Conservation (phyloP, 2,329 filamentous ascomycete species). For the Nemania sp. region DNA sequence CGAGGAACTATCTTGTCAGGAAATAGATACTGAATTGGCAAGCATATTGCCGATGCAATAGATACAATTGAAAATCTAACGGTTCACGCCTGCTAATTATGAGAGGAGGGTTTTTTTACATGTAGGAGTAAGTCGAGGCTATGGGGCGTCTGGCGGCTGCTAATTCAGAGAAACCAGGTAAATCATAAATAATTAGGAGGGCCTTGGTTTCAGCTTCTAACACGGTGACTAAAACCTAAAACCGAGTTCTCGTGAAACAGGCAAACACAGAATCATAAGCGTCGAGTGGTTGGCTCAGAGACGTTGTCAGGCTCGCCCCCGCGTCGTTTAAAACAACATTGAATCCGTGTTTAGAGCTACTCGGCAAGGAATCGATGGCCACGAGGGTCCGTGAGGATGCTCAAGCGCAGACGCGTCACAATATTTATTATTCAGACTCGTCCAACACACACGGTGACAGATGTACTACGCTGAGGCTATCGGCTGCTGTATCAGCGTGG, state of each 20-base stretch:
- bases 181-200: too few species aligned
- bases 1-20: too few species aligned
- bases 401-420: too few species aligned
- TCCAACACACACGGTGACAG: conserved; percentile 7
- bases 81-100: too few species aligned
- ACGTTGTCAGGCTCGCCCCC: neutral
- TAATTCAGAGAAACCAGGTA: too few species aligned
- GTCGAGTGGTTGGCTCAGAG: neutral
- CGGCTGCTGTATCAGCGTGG: neutral
- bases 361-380: neutral
- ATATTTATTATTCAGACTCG: neutral
- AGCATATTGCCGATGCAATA: too few species aligned
- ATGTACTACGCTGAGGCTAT: neutral
- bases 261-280: neutral
- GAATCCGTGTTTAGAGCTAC: neutral
- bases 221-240: neutral
- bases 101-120: too few species aligned
- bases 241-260: neutral
- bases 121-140: too few species aligned
- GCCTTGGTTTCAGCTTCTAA: neutral
- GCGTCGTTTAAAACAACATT: neutral
- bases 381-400: neutral
- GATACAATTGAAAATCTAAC: too few species aligned
- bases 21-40: too few species aligned
- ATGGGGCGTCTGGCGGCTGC: too few species aligned